Base-by-base conservation (phyloP, 371 early-diverging fungal genomes). In the Mucor sp. region DNA sequence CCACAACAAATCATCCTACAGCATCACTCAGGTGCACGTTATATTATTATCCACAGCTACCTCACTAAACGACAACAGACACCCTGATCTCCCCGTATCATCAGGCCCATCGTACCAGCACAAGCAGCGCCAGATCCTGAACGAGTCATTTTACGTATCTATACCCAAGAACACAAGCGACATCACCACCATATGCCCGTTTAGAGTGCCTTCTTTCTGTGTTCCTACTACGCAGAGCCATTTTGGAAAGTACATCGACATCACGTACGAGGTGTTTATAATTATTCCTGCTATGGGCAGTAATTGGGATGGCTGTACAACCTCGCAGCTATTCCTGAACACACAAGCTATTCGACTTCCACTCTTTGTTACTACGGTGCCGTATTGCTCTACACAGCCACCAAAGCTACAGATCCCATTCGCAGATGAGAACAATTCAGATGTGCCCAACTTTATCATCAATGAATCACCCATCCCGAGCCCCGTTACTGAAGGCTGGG, bases 191-290 rank as follows among this genome's bases (percentile, higher is more conserved):
- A 67, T 80, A 11, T 74, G 80, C 17, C 76, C 76, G 3, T 66
- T 83, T 44, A 55, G 39, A 35, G 67, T 83, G 21, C 83, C 83
- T 25, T 60, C 72, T 7, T 60, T 64, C 39, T 75, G 78, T 33
- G 69, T 76, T 0, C 78, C 83, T 7, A 71, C 83, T 4, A 76
- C 79, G 3, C 69, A 74, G 23, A 66, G 63, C n/a, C 72, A 74
- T 41, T 62, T 72, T 44, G 73, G 72, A 14, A 63, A 66, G 32
- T 69, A 68, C 23, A 48, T 79, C 12, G 78, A 80, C 48, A 75
- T 79, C 1, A 35, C 62, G 0, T 78, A 83, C 39, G 69, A 75
- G 14, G 43, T 83, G 33, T 57, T 78, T 53, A 53, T 83, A 39
- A 70, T 74, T n/a, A 50, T 83, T n/a, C 80, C 81, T 27, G 50